phyloP scores from a whole-genome alignment of 139 green algal genomes.

The Astrephomene gubernaculifera region DNA sequence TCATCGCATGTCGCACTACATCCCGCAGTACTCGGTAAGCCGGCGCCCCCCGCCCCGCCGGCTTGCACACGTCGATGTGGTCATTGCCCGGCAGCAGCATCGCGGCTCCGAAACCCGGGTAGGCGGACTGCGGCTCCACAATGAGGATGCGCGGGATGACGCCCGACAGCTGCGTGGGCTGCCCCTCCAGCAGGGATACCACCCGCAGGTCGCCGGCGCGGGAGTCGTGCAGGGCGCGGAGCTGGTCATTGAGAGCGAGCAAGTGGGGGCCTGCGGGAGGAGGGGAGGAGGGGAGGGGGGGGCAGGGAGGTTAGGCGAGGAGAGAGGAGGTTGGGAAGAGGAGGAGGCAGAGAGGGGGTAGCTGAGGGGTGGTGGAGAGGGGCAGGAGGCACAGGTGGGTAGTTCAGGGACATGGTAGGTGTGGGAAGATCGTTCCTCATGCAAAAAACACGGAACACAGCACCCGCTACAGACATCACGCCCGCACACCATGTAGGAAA shows the following conservation, averaged over 20 bases:
- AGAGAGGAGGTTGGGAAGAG: neutral
- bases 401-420: neutral
- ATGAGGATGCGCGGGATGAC: constrained; percentile 70
- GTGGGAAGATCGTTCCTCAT: neutral
- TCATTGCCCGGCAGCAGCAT: constrained; percentile 70
- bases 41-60: neutral
- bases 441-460: neutral
- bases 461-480: neutral
- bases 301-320: neutral
- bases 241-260: constrained; percentile 67
- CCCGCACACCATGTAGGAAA: neutral
- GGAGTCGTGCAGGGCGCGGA: constrained; percentile 59
- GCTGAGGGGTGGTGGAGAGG: neutral
- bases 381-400: neutral
- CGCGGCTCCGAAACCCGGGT: constrained; percentile 81
- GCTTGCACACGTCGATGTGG: constrained; percentile 85
- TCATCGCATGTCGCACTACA: constrained; percentile 2
- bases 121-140: constrained; percentile 75
- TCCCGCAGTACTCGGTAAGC: constrained; percentile 31
- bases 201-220: constrained; percentile 26
- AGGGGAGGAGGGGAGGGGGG: neutral
- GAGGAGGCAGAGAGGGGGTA: neutral
- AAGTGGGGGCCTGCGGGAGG: constrained; percentile 68
- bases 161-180: constrained; percentile 60
- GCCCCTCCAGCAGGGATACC: constrained; percentile 65